Evolutionary conservation across 257 asterid species (phyloP), one percentile per base, ranked within the genome.

Genomic region (Henckelia pumila): DNA sequence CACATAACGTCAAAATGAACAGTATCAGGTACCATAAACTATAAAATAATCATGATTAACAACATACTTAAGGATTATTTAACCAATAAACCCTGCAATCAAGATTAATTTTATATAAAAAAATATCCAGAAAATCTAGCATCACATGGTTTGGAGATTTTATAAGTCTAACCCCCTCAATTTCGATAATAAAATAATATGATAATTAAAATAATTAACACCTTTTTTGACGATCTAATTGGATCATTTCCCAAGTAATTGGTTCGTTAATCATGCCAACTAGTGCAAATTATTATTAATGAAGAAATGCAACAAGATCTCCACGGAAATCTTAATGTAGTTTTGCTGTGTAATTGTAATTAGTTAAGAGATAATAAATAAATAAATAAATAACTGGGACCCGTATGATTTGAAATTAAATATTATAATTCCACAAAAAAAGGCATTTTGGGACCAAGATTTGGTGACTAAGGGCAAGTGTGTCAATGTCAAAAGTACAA

Each of bases 61-160:
- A 29, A 68, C n/a, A 23, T 8, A 8, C 55, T 26, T 62, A 57
- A 5, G 44, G 65, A 57, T 67, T 49, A 1, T 67, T 37, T 66
- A 63, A 61, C 67, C 20, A 56, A 63, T 57, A 63, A 72, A 64
- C 25, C 14, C 61, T 57, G 70, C 32, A 62, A 66, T 66, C 32
- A 19, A 67, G 75, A 78, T 71, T 74, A 57, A 69, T 14, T 44
- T 59, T 23, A 25, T 44, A 68, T n/a, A 19, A 8, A 35, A 65
- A 76, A 70, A 73, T 79, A 72, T 1, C 60, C 23, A 63, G 63
- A 76, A 83, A 73, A 83, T 75, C 77, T 73, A 55, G 29, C 58
- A 60, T 69, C 88, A 83, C 85, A 78, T 83, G 85, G 68, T 55
- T 58, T 47, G 62, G n/a, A 75, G 71, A 67, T 72, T 66, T 73